Base-by-base conservation (phyloP, 1,284 basidiomycete genomes). In the Sanguinoderma infundibulare region DNA sequence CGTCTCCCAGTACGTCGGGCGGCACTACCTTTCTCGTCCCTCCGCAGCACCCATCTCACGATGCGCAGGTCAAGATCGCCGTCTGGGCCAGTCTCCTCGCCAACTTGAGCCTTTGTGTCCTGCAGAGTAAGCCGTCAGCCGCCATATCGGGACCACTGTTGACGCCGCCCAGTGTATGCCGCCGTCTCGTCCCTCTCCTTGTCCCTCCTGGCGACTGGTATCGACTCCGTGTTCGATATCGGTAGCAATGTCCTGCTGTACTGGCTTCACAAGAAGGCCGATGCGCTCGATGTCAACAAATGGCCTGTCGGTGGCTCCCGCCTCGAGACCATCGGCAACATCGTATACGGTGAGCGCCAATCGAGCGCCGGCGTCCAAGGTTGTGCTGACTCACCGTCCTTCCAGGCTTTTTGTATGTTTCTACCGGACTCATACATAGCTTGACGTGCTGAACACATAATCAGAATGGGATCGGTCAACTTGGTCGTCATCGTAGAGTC, bases 301-400 rank as follows among this genome's bases (percentile, higher is more conserved):
- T 98, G 95, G 94, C 95, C 95, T 7, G 91, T 95, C 14, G 92
- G 95, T 54, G 96, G 96, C 28, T 85, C 90, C n/a, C 84, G 95
- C 52, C 83, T 97, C 49, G 93, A 96, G 75, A 96, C 92, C 0
- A 95, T 96, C 63, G 95, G 95, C 39, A 96, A 97, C 70, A 90
- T 96, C 64, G 81, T 94, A 57, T 98, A 95, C 68, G 92, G 92
- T 89, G 53, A 68, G 87, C 78, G 28, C 17, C 32, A 34, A 32
- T 51, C 32, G 17, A 24, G n/a, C 32, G 32, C 49, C n/a, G 32
- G 49, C 30, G 10, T 34, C 30, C 49, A 34, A 20, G 49, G 30
- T 34, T 12, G 9, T 3, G 30, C 32, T 51, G 32, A 34, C 28
- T 46, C 14, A 46, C 17, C n/a, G 1, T 74, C 58, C 62, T 70